Evolutionary conservation across 2,329 filamentous ascomycete species (phyloP).

Genomic region (Thielaviopsis punctulata): DNA sequence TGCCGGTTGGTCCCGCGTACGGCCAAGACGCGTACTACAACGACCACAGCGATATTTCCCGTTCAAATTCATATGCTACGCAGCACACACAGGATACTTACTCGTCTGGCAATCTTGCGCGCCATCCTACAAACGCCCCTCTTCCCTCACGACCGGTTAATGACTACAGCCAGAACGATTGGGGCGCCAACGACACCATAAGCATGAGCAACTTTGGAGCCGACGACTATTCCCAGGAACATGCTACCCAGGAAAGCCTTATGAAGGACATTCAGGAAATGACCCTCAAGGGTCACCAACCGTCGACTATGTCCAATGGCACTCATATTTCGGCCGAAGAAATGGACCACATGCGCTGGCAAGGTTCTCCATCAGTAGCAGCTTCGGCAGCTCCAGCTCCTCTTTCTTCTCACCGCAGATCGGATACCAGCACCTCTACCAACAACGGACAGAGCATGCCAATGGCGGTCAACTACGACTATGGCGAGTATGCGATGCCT

Average conservation of each 20-base stretch:
- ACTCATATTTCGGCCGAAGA: conserved; percentile 28
- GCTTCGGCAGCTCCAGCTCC: conserved; percentile 3
- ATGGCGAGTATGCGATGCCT: neutral
- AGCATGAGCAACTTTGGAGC: conserved; percentile 13
- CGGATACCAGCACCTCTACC: too few relatives aligned
- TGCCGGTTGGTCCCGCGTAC: conserved; percentile 35
- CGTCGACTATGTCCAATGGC: conserved; percentile 28
- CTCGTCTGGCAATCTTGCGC: conserved; percentile 24
- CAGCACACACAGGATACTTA: conserved; percentile 23
- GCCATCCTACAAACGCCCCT: conserved; percentile 41
- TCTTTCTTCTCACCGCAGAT: neutral
- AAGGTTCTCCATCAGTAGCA: conserved; percentile 34
- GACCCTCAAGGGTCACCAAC: conserved; percentile 17
- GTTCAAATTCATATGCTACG: conserved; percentile 34
- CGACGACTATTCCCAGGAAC: conserved; percentile 22
- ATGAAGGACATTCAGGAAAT: conserved; percentile 38
- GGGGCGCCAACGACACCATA: conserved; percentile 22
- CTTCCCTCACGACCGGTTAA: conserved; percentile 37
- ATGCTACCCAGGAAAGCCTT: conserved; percentile 32
- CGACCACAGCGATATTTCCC: conserved; percentile 24
- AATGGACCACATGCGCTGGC: conserved; percentile 28
- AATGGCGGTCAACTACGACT: neutral
- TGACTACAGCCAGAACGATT: conserved; percentile 24
- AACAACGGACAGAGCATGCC: neutral
- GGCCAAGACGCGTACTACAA: conserved; percentile 14